Percentiles rank a stretch among this genome's conserved stretches.
Conservation (phyloP, 768 basidiomycete genomes). For the Gyrodon lividus region DNA sequence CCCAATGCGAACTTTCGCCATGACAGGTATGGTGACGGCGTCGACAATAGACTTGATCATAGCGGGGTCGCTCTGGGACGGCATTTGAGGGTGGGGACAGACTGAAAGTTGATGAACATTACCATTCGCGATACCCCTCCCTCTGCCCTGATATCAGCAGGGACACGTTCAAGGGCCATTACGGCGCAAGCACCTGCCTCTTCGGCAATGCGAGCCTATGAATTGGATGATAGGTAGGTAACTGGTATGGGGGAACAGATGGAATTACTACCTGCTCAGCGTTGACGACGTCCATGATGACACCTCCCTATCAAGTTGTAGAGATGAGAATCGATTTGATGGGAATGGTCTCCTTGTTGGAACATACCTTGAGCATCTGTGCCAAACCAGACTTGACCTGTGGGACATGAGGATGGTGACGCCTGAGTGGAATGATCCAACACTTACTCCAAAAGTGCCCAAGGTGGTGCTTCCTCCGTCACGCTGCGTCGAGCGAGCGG, state of each 20-base stretch:
- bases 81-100: background rate
- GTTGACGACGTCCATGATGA: constrained; percentile 95
- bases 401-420: background rate
- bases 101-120: constrained; percentile 6
- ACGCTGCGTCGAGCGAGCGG: constrained; percentile 48
- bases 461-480: constrained; percentile 58
- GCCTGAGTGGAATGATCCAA: background rate
- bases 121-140: constrained; percentile 98
- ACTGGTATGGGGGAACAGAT: constrained; percentile 17
- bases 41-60: constrained; percentile 97
- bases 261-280: constrained; percentile 51
- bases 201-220: constrained; percentile 86
- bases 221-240: constrained; percentile 8
- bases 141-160: constrained; percentile 88
- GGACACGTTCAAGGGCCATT: constrained; percentile 95
- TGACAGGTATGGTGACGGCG: constrained; percentile 95
- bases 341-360: constrained; percentile 4
- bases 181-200: constrained; percentile 97
- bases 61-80: constrained; percentile 75
- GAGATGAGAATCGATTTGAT: constrained; percentile 2
- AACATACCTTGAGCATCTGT: constrained; percentile 88
- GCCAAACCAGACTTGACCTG: constrained; percentile 93
- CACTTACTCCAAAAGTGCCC: constrained; percentile 69
- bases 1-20: constrained; percentile 95
- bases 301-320: constrained; percentile 56